Conservation (phyloP, 2,329 filamentous ascomycete species). For the Hymenoscyphus linearis region DNA sequence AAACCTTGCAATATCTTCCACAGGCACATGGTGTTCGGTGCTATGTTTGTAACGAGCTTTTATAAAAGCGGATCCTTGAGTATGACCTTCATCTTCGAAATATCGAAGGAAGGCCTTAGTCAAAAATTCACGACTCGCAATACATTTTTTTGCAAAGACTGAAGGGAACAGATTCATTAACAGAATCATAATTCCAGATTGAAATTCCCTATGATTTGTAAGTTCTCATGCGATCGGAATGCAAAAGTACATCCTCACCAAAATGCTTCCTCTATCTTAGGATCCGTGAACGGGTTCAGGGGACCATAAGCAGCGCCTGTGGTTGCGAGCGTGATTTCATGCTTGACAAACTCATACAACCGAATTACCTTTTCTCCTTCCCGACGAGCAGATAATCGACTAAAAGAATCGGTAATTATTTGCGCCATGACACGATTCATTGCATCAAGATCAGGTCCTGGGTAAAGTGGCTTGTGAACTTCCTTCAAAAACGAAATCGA, state of each 20-base stretch:
- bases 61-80: constrained; percentile 36
- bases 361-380: constrained; percentile 26
- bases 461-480: constrained; percentile 32
- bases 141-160: constrained; percentile 22
- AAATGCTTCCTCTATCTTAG: constrained; percentile 33
- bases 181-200: constrained; percentile 3
- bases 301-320: constrained; percentile 39
- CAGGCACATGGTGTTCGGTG: constrained; percentile 29
- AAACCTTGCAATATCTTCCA: constrained; percentile 36
- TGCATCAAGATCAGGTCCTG: constrained; percentile 31
- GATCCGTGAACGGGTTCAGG: constrained; percentile 37
- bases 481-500: constrained; percentile 33
- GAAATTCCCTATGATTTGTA: background rate
- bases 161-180: constrained; percentile 9
- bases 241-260: constrained; percentile 26
- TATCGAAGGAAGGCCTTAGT: constrained; percentile 36
- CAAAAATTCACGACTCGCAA: constrained; percentile 33
- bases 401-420: constrained; percentile 24
- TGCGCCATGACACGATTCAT: constrained; percentile 35
- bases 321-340: constrained; percentile 30
- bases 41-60: constrained; percentile 34
- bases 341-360: constrained; percentile 24
- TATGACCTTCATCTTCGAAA: constrained; percentile 35
- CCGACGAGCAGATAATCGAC: background rate
- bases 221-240: background rate